phyloP scores from a whole-genome alignment of 345 rosid genomes.

The Angophora floribunda region DNA sequence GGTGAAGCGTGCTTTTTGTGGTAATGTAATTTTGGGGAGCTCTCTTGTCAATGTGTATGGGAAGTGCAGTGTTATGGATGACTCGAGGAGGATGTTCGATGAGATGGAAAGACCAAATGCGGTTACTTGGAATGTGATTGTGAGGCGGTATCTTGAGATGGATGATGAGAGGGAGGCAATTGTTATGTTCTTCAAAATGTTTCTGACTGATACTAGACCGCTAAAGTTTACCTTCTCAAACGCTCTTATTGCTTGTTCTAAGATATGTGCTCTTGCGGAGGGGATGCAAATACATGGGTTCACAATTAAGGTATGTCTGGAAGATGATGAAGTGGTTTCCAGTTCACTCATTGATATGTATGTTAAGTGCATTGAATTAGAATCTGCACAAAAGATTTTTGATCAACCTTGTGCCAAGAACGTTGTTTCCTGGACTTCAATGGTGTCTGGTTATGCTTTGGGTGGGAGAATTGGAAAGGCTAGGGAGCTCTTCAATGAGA shows the following conservation, averaged over 20 bases:
- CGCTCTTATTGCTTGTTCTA: slow-evolving; percentile 71
- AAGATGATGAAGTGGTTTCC: slow-evolving; percentile 43
- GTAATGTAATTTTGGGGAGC: slow-evolving; percentile 60
- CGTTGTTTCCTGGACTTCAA: slow-evolving; percentile 63
- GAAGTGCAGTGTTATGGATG: slow-evolving; percentile 51
- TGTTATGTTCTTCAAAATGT: slow-evolving; percentile 50
- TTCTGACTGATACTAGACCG: slow-evolving; percentile 32
- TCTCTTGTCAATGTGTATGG: slow-evolving; percentile 83
- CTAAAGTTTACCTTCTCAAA: slow-evolving; percentile 60
- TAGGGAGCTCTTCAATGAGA: slow-evolving; percentile 57
- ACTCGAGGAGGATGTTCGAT: slow-evolving; percentile 65
- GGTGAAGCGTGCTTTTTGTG: slow-evolving; percentile 37
- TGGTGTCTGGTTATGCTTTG: slow-evolving; percentile 59
- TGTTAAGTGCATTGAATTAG: slow-evolving; percentile 47
- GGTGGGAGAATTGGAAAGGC: slow-evolving; percentile 55
- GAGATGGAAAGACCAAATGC: slow-evolving; percentile 54
- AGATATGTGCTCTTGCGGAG: slow-evolving; percentile 27
- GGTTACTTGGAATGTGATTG: slow-evolving; percentile 87
- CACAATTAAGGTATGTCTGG: slow-evolving; percentile 29
- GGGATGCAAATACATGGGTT: slow-evolving; percentile 73
- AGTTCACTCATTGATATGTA: slow-evolving; percentile 66
- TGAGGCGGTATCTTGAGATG: slow-evolving; percentile 66
- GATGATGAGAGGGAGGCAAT: slow-evolving; percentile 53
- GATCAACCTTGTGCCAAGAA: slow-evolving; percentile 41
- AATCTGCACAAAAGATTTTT: slow-evolving; percentile 51